Base-by-base conservation (phyloP, 2,329 filamentous ascomycete genomes). In the Colletotrichum sp. region DNA sequence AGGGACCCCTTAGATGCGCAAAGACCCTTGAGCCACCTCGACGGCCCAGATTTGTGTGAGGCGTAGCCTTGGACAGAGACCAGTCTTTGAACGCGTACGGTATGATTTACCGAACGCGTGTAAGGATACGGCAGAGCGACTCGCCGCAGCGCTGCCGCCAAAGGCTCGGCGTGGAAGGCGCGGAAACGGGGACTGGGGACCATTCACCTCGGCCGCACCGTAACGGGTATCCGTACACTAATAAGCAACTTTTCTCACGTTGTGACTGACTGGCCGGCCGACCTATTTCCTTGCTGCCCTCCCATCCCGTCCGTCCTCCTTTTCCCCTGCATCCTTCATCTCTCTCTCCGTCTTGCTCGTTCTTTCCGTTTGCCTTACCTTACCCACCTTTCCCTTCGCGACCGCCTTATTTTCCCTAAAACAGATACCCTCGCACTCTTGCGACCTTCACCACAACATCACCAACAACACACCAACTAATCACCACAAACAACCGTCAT, bases 401-500 rank as follows among this genome's bases (percentile, higher is more conserved):
- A 70, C 55, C 36, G 22, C 12, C 68, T 63, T 61, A 25, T 36
- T 62, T 69, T 69, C 30, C n/a, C 68, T 19, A 19, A 70, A 34
- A 63, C 57, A 55, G 52, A 59, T 69, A 52, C 68, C 55, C n/a
- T 70, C 57, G 55, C 68, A 49, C 57, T 70, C 44, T 63, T 63
- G 61, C 72, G 68, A 66, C 44, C 61, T 39, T 44, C 22, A 39
- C 8, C 22, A 61, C 44, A 22, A 71, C 44, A 65, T 13, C 61
- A 52, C 11, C 22, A 68, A 55, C 32, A 13, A 16, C 9, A 25
- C 6, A 55, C 44, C 30, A 61, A 44, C 39, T 57, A 61, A 69
- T 65, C 74, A 67, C 61, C 63, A 69, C 57, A 78, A 62, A 71
- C 71, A 61, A 68, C 34, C 12, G 25, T 32, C 69, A 69, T 44